Conservation (phyloP, 2,329 filamentous ascomycete species). For the Chaetomium strumarium region DNA sequence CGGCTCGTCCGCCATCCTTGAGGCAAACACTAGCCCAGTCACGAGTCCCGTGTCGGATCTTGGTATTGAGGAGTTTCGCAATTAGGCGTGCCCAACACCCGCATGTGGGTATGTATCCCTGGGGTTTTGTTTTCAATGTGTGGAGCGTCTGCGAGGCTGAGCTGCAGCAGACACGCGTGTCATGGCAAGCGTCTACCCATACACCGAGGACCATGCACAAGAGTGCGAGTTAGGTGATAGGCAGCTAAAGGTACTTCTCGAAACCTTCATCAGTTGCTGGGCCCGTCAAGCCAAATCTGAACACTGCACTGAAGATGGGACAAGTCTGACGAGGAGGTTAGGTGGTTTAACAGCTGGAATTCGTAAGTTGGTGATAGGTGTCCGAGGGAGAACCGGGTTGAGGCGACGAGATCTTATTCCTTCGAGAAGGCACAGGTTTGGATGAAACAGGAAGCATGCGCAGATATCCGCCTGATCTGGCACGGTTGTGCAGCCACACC, state of each 20-base stretch:
- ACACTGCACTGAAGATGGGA: no score
- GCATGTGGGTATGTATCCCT: conserved; percentile 4
- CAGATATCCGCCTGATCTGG: conserved; percentile 10
- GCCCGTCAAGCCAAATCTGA: neutral
- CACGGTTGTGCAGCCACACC: neutral
- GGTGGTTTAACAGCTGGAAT: no score
- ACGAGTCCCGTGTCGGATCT: neutral
- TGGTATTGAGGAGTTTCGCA: neutral
- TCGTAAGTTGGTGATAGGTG: no score
- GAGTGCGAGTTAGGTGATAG: neutral
- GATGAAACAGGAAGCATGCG: conserved; percentile 8
- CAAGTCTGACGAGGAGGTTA: no score
- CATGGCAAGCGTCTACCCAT: conserved; percentile 10
- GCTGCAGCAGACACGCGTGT: conserved; percentile 10
- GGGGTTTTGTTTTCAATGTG: neutral
- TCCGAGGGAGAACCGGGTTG: no score
- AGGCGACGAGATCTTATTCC: neutral
- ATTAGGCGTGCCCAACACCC: neutral
- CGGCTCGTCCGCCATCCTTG: conserved; percentile 21
- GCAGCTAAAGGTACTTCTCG: neutral
- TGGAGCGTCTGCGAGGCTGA: conserved; percentile 18
- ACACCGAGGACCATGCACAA: conserved; percentile 5
- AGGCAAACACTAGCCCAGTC: neutral
- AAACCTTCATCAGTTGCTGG: neutral
- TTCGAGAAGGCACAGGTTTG: neutral